Evolutionary conservation across 2,329 filamentous ascomycete species (phyloP).

Genomic region (Clonostachys chloroleuca): DNA sequence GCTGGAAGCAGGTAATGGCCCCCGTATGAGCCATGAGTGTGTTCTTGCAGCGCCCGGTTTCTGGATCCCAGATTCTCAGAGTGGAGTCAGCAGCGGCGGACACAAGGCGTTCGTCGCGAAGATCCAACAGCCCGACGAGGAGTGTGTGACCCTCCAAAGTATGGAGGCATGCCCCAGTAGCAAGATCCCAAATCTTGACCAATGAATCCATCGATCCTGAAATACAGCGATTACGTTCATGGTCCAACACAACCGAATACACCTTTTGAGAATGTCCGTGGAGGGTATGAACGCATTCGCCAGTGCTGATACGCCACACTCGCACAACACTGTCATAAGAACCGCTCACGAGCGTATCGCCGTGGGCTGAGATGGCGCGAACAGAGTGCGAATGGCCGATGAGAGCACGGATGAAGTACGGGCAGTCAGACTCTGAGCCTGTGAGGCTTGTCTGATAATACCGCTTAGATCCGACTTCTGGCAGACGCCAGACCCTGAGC

Average conservation of each 20-base stretch:
- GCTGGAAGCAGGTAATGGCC: slow-evolving; percentile 97
- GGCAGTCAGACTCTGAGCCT: slow-evolving; percentile 74
- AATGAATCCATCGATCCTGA: slow-evolving; percentile 98
- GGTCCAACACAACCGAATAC: slow-evolving; percentile 93
- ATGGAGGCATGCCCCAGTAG: slow-evolving; percentile 78
- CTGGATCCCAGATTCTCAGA: slow-evolving; percentile 93
- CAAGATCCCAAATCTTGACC: slow-evolving; percentile 96
- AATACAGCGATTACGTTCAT: slow-evolving; percentile 89
- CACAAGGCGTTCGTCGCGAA: slow-evolving; percentile 85
- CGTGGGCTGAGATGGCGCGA: slow-evolving; percentile 89
- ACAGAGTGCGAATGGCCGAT: slow-evolving; percentile 90
- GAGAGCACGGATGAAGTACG: slow-evolving; percentile 87
- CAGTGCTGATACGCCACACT: slow-evolving; percentile 96
- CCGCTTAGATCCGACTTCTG: slow-evolving; percentile 69
- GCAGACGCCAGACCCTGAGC: slow-evolving; percentile 89
- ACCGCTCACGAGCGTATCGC: slow-evolving; percentile 92
- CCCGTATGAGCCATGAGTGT: slow-evolving; percentile 91
- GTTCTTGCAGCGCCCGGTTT: slow-evolving; percentile 84
- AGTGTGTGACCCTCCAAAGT: slow-evolving; percentile 91
- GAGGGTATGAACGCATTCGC: slow-evolving; percentile 78
- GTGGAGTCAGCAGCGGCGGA: slow-evolving; percentile 95
- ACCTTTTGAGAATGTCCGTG: slow-evolving; percentile 90
- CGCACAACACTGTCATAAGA: slow-evolving; percentile 95
- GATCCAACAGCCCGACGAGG: slow-evolving; percentile 85
- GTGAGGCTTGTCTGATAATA: slow-evolving; percentile 78